Evolutionary conservation across 371 early-diverging fungal species (phyloP).

Genomic region (Actinomortierella wolfii): DNA sequence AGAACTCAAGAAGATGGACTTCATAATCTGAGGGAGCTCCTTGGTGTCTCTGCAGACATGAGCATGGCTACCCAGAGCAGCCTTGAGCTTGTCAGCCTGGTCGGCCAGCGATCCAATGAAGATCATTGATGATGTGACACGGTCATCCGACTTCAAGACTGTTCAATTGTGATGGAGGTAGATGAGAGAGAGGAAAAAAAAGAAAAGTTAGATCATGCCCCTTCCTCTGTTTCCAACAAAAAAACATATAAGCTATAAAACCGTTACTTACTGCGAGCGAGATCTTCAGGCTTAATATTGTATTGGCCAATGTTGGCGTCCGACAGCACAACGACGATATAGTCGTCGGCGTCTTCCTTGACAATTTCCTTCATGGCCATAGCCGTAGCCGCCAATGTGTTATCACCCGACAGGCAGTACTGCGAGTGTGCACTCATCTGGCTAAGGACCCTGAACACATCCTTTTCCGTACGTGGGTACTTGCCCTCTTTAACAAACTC

Average conservation of each 20-base stretch:
- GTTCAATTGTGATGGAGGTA: too few species aligned
- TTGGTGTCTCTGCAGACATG: constrained; percentile 76
- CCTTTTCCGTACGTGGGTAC: constrained; percentile 80
- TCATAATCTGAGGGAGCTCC: constrained; percentile 82
- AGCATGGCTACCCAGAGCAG: constrained; percentile 66
- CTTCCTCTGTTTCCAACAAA: neutral
- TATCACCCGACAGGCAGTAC: constrained; percentile 78
- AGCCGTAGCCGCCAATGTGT: constrained; percentile 73
- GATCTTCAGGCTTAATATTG: constrained; percentile 75
- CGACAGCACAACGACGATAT: constrained; percentile 79
- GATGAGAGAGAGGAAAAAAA: neutral
- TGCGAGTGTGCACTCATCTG: constrained; percentile 72
- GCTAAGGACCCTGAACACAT: constrained; percentile 68
- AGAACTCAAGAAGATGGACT: constrained; percentile 73
- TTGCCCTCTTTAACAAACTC: constrained; percentile 72
- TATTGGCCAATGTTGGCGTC: constrained; percentile 89
- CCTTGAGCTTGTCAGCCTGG: constrained; percentile 70
- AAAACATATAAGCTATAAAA: constrained; percentile 30
- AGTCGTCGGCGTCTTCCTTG: constrained; percentile 79
- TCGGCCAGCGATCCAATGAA: constrained; percentile 70
- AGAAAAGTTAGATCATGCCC: constrained; percentile 3
- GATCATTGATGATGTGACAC: constrained; percentile 73
- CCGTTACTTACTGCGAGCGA: constrained; percentile 65
- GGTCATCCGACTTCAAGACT: constrained; percentile 71
- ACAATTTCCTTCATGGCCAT: constrained; percentile 74